Percentiles rank a stretch among this genome's conserved stretches.
Evolutionary conservation across 257 asterid species (phyloP).

Genomic region (Ilex aquifolium): DNA sequence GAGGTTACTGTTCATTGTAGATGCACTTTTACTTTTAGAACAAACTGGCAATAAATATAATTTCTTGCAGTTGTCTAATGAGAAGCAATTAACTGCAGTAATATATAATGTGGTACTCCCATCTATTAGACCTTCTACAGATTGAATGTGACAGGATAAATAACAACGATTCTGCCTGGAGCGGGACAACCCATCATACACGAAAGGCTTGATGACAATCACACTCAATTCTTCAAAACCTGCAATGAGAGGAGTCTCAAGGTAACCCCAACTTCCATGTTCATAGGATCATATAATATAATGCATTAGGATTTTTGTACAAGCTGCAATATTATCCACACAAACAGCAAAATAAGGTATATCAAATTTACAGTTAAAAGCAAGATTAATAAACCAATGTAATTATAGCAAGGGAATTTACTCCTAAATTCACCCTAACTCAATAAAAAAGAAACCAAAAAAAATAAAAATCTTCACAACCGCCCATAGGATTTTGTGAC

Average conservation of each 20-base stretch:
- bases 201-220: constrained; percentile 63
- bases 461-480: not conserved
- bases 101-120: constrained; percentile 28
- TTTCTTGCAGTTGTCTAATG: constrained; percentile 48
- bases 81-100: constrained; percentile 22
- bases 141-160: constrained; percentile 48
- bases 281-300: not conserved
- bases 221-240: constrained; percentile 64
- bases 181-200: constrained; percentile 71
- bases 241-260: constrained; percentile 25
- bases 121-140: constrained; percentile 20
- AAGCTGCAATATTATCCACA: not conserved
- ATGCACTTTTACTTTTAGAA: constrained; percentile 35
- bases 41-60: constrained; percentile 49
- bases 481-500: not conserved
- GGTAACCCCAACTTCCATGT: not conserved
- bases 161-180: constrained; percentile 57
- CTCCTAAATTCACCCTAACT: not conserved
- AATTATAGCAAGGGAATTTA: too few relatives aligned
- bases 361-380: not conserved
- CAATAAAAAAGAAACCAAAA: not conserved
- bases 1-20: constrained; percentile 13
- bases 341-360: not conserved
- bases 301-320: not conserved
- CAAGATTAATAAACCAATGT: not conserved